A percentile compares a stretch with the other conserved stretches of the same genome.
These are phyloP conservation scores for Rhodotorula graminis DNA, from an alignment of 768 basidiomycete genomes.

Conservation along the genomic window DNA sequence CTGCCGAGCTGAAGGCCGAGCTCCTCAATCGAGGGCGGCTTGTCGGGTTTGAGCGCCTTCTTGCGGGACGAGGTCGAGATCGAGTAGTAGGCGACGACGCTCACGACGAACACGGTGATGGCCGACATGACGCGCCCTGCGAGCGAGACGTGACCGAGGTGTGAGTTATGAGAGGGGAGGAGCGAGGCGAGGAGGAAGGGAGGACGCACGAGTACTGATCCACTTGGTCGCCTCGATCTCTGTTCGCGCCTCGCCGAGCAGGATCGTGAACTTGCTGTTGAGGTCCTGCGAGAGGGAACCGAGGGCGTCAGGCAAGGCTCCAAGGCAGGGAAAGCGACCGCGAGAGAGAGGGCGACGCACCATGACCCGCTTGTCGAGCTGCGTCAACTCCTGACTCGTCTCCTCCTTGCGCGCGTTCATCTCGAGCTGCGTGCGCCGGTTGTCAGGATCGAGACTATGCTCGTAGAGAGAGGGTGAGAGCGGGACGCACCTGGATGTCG, in stretches of 20 bases:
- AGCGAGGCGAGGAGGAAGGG: neutral
- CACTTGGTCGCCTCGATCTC: conserved; percentile 51
- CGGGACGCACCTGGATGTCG: conserved; percentile 53
- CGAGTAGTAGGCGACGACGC: conserved; percentile 22
- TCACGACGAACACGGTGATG: conserved; percentile 30
- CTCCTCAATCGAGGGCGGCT: conserved; percentile 27
- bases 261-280: conserved; percentile 52
- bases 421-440: conserved; percentile 71
- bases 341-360: conserved; percentile 34
- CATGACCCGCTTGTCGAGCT: conserved; percentile 70
- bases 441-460: no score
- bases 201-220: conserved; percentile 45
- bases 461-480: neutral
- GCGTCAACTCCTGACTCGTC: conserved; percentile 73
- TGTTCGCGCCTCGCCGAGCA: conserved; percentile 49
- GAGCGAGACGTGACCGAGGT: no score
- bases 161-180: neutral
- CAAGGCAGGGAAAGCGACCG: neutral
- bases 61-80: conserved; percentile 2
- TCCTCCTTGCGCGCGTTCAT: conserved; percentile 90
- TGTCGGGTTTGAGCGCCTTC: neutral
- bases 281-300: conserved; percentile 45
- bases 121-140: conserved; percentile 37
- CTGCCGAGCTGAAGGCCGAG: conserved; percentile 18
- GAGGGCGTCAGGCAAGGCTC: neutral